phyloP scores from a whole-genome alignment of 495 filamentous ascomycete species.

The Talaromyces stipitatus region DNA sequence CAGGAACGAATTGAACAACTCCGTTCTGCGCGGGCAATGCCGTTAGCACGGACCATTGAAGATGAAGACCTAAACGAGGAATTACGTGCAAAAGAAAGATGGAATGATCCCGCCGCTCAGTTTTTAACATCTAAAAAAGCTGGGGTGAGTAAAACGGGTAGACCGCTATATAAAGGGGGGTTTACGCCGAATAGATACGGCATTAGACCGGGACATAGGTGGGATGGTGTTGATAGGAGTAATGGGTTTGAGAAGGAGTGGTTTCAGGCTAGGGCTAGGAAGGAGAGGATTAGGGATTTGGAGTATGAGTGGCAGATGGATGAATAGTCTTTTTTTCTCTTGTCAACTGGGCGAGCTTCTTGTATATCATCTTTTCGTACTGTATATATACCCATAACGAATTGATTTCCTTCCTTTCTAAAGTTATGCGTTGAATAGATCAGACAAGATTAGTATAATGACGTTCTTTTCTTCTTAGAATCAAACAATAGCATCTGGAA shows the following conservation, averaged over 20 bases:
- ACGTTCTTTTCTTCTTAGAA: not conserved
- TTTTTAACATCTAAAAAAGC: slow-evolving; percentile 56
- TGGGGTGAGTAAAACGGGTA: slow-evolving; percentile 47
- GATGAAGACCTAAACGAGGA: slow-evolving; percentile 81
- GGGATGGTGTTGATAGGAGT: slow-evolving; percentile 94
- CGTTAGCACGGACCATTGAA: slow-evolving; percentile 68
- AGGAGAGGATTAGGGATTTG: slow-evolving; percentile 62
- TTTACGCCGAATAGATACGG: slow-evolving; percentile 89
- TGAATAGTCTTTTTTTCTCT: slow-evolving; percentile 39
- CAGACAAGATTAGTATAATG: not conserved
- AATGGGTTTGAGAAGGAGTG: slow-evolving; percentile 94
- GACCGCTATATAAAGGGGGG: slow-evolving; percentile 70
- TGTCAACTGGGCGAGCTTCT: not conserved
- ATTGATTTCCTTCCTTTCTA: not conserved
- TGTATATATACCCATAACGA: not conserved
- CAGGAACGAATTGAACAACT: slow-evolving; percentile 54
- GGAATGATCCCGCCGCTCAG: slow-evolving; percentile 88
- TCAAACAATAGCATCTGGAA: not conserved
- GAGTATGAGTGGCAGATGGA: slow-evolving; percentile 97
- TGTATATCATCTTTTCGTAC: not conserved
- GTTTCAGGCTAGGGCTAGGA: slow-evolving; percentile 78
- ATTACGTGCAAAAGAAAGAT: slow-evolving; percentile 63
- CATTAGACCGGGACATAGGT: slow-evolving; percentile 83
- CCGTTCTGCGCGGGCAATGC: slow-evolving; percentile 71
- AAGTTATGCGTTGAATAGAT: not conserved